A percentile compares a stretch with the other conserved stretches of the same genome.
phyloP scores from a whole-genome alignment of 2,329 filamentous ascomycete genomes.

The Monascus ruber region DNA sequence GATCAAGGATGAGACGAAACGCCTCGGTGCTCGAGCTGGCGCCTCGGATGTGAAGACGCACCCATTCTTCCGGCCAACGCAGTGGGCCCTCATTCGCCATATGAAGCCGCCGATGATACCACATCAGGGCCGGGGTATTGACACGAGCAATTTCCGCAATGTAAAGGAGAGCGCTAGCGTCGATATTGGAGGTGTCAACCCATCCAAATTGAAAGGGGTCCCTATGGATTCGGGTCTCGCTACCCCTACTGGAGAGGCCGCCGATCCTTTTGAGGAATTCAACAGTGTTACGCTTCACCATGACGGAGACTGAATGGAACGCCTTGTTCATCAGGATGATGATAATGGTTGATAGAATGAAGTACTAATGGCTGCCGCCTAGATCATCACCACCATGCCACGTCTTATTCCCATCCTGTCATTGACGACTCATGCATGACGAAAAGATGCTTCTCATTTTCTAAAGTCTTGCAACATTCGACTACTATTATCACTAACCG shows the following conservation, averaged over 20 bases:
- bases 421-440: not conserved
- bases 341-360: not conserved
- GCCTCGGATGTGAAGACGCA: constrained; percentile 95
- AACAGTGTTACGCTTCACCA: constrained; percentile 97
- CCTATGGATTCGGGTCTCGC: constrained; percentile 75
- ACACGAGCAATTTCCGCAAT: constrained; percentile 94
- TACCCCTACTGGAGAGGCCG: constrained; percentile 69
- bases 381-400: not conserved
- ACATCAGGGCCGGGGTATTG: constrained; percentile 75
- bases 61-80: constrained; percentile 89
- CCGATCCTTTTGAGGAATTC: constrained; percentile 95
- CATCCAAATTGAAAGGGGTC: constrained; percentile 55
- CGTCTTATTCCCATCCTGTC: too few species aligned
- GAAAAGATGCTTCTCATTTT: not conserved
- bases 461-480: too few species aligned
- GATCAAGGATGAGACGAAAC: constrained; percentile 93
- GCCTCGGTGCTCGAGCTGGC: constrained; percentile 84
- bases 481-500: not conserved
- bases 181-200: constrained; percentile 45
- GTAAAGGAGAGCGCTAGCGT: constrained; percentile 96
- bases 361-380: not conserved
- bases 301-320: constrained; percentile 55
- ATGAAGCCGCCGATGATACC: constrained; percentile 97
- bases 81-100: constrained; percentile 93
- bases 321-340: not conserved